phyloP scores from a whole-genome alignment of 148 eudicot genomes.

The Oxyria digyna region DNA sequence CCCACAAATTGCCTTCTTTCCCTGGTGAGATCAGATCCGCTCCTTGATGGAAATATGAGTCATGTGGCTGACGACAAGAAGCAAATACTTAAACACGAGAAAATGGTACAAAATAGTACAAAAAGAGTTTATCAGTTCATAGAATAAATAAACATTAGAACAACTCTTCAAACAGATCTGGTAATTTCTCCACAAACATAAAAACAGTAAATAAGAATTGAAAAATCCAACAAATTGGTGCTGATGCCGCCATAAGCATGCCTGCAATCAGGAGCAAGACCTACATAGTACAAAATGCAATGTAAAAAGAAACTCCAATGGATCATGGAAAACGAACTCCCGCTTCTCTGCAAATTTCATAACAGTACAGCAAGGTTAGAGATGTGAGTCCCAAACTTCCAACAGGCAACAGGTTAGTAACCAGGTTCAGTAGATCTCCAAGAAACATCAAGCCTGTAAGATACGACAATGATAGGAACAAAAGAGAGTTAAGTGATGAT shows the following conservation, averaged over 20 bases:
- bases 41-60: not conserved
- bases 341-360: constrained; percentile 73
- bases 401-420: constrained; percentile 73
- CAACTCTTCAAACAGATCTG: not conserved
- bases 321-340: constrained; percentile 9
- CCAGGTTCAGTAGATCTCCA: constrained; percentile 81
- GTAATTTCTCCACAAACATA: not conserved
- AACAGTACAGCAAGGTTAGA: constrained; percentile 90
- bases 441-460: constrained; percentile 84
- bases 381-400: constrained; percentile 96
- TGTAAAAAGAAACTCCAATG: not conserved
- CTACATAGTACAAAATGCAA: not conserved
- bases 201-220: not conserved
- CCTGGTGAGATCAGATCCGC: constrained; percentile 1
- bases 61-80: not conserved
- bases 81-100: not conserved
- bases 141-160: not conserved
- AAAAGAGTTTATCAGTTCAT: not conserved
- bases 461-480: constrained; percentile 39
- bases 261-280: constrained; percentile 4
- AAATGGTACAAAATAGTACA: not conserved
- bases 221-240: constrained; percentile 7
- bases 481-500: constrained; percentile 28
- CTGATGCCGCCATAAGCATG: constrained; percentile 7
- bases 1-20: not conserved